phyloP scores from a whole-genome alignment of 768 basidiomycete species.

The Peribolospora baueri region DNA sequence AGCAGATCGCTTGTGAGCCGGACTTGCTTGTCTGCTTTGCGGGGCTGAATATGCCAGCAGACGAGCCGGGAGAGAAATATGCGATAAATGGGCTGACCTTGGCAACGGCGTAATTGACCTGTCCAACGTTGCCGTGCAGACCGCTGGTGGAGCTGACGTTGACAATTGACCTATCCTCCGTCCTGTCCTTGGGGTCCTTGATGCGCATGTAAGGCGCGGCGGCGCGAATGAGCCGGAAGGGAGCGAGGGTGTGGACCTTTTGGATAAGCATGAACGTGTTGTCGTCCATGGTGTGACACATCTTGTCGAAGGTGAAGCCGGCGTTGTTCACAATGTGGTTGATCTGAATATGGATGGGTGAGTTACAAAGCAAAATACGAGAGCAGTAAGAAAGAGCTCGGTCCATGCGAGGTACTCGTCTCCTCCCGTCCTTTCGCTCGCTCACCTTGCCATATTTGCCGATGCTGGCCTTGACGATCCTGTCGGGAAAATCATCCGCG shows the following conservation, averaged over 20 bases:
- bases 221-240: constrained; percentile 59
- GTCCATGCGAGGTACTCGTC: constrained; percentile 26
- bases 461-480: constrained; percentile 48
- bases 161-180: constrained; percentile 40
- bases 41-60: no score
- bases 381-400: background rate
- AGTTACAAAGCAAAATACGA: background rate
- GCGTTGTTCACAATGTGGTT: constrained; percentile 72
- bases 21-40: no score
- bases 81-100: background rate
- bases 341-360: constrained; percentile 23
- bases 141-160: constrained; percentile 60
- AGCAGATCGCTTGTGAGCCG: no score
- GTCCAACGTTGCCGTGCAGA: constrained; percentile 66
- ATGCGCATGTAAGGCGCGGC: constrained; percentile 65
- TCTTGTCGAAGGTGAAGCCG: constrained; percentile 45
- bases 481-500: constrained; percentile 59
- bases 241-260: constrained; percentile 63
- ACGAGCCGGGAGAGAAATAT: no score
- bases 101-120: constrained; percentile 33
- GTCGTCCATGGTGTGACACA: constrained; percentile 68
- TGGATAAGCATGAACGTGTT: constrained; percentile 58
- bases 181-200: constrained; percentile 33
- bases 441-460: constrained; percentile 1
- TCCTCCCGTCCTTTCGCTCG: background rate